Percentiles rank a stretch among this genome's conserved stretches.
These are phyloP conservation scores for Phaseolus coccineus DNA, from an alignment of 331 rosid genomes.

Conservation along the genomic window DNA sequence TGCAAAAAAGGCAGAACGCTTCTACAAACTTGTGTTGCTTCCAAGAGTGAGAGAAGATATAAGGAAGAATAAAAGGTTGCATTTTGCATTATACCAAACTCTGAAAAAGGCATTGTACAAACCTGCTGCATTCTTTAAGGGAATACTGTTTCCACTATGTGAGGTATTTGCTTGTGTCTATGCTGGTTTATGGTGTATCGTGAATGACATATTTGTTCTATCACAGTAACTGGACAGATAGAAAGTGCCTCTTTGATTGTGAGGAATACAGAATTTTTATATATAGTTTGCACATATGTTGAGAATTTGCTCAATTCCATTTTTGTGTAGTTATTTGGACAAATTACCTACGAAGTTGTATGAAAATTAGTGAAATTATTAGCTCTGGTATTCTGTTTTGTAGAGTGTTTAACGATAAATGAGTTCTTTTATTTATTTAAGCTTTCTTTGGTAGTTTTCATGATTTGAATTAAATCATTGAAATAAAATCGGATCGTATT, in stretches of 20 bases:
- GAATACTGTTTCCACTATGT: slow-evolving; percentile 79
- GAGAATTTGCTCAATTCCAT: not conserved
- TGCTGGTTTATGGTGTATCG: not conserved
- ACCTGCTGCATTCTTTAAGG: slow-evolving; percentile 85
- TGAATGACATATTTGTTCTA: not conserved
- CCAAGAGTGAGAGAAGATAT: slow-evolving; percentile 86
- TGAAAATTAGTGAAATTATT: not conserved
- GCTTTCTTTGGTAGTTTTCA: slow-evolving; percentile 12
- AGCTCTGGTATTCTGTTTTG: not conserved
- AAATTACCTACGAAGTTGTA: not conserved
- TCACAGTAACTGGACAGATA: slow-evolving; percentile 9
- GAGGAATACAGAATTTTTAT: not conserved
- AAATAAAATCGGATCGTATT: not conserved
- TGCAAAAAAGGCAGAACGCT: slow-evolving; percentile 75
- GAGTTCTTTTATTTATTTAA: slow-evolving; percentile 2
- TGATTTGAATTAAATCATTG: not conserved
- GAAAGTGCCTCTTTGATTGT: not conserved
- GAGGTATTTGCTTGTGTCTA: slow-evolving; percentile 62
- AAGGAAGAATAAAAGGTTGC: slow-evolving; percentile 72
- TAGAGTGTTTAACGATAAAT: not conserved
- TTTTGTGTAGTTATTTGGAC: not conserved
- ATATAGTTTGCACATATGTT: slow-evolving; percentile 10
- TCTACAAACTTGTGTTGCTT: slow-evolving; percentile 87
- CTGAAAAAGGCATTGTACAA: slow-evolving; percentile 81
- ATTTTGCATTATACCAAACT: slow-evolving; percentile 81